Conservation (phyloP, 129 eudicot species). For the Artemisia tridentata region DNA sequence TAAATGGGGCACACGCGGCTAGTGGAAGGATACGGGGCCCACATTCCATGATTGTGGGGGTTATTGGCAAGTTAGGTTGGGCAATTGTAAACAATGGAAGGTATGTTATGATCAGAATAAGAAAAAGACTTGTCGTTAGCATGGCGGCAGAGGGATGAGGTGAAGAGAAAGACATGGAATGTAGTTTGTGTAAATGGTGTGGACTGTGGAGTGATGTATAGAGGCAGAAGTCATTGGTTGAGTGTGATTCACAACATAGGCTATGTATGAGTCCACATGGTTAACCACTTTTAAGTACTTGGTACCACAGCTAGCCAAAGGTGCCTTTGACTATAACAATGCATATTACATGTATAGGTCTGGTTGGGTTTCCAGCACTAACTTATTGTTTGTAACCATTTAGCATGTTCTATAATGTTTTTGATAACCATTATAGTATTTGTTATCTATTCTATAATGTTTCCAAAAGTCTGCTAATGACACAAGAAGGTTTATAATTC, state of each 20-base stretch:
- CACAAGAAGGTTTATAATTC: too few relatives aligned
- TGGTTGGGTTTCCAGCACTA: background rate
- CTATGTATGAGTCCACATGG: constrained; percentile 15
- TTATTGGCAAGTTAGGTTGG: constrained; percentile 29
- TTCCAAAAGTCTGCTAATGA: too few relatives aligned
- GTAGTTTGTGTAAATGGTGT: background rate
- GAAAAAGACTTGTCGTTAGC: background rate
- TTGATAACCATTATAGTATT: too few relatives aligned
- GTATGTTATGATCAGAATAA: constrained; percentile 12
- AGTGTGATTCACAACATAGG: constrained; percentile 29
- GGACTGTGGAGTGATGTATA: constrained; percentile 4
- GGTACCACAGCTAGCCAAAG: background rate
- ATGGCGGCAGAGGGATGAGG: constrained; percentile 11
- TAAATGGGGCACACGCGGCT: constrained; percentile 36
- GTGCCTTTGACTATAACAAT: constrained; percentile 31
- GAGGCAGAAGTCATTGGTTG: constrained; percentile 6
- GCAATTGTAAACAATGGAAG: constrained; percentile 15
- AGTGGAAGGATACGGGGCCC: constrained; percentile 35
- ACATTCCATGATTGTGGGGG: constrained; percentile 34
- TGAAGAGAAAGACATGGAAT: constrained; percentile 18
- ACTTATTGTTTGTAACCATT: background rate
- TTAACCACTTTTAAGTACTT: background rate
- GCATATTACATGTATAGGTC: constrained; percentile 28
- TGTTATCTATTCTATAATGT: too few relatives aligned
- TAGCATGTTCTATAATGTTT: too few relatives aligned